These are phyloP conservation scores for Alternaria burnsii DNA, from an alignment of 2,329 filamentous ascomycete species.

Conservation along the genomic window DNA sequence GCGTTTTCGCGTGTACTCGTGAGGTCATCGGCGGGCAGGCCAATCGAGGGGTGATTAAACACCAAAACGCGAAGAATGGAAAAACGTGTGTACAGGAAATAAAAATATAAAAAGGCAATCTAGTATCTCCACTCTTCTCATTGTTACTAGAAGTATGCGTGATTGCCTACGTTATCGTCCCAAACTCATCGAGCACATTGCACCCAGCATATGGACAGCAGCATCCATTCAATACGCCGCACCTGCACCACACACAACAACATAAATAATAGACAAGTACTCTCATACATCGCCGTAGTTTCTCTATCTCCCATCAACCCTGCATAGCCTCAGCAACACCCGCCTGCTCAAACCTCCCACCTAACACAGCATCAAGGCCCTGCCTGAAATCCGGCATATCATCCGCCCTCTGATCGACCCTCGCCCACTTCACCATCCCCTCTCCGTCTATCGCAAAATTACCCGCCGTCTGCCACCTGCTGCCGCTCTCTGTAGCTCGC, in stretches of 20 bases:
- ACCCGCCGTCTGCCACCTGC: constrained; percentile 73
- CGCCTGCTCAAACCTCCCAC: not conserved
- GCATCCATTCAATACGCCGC: too few species aligned
- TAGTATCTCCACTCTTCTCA: too few species aligned
- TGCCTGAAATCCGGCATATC: constrained; percentile 64
- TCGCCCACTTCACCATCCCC: constrained; percentile 63
- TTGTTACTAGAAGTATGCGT: too few species aligned
- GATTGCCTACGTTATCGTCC: too few species aligned
- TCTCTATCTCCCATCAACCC: too few species aligned
- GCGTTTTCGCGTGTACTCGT: constrained; percentile 24
- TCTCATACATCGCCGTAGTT: too few species aligned
- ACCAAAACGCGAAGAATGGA: not conserved
- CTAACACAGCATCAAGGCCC: constrained; percentile 46
- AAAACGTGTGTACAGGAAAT: not conserved
- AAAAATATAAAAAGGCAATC: too few species aligned
- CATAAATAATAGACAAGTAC: too few species aligned
- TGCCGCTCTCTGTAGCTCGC: constrained; percentile 70
- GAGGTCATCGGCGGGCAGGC: constrained; percentile 21
- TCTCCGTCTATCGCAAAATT: constrained; percentile 67
- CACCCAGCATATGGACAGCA: too few species aligned
- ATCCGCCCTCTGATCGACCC: constrained; percentile 59
- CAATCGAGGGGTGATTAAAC: constrained; percentile 8
- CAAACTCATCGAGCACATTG: too few species aligned
- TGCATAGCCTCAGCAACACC: not conserved
- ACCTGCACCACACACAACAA: too few species aligned